These are phyloP conservation scores for Arachnomyces sp. DNA, from an alignment of 2,329 filamentous ascomycete genomes.

Conservation along the genomic window DNA sequence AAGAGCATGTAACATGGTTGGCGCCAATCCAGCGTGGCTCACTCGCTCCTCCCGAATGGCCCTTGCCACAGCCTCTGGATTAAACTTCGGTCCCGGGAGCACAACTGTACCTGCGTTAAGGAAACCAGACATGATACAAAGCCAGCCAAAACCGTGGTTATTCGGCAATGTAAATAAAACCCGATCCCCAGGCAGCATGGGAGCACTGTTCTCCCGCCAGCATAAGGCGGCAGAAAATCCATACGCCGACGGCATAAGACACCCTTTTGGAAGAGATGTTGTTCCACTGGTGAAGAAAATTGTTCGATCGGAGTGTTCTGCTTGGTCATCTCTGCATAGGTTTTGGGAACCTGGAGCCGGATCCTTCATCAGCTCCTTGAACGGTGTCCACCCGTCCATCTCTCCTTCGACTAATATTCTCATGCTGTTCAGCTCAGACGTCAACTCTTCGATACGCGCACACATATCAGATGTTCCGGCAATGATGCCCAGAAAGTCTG, in stretches of 20 bases:
- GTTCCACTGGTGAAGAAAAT: conserved; percentile 16
- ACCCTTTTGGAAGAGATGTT: conserved; percentile 13
- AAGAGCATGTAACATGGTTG: conserved; percentile 58
- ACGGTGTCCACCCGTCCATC: no score
- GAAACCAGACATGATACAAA: conserved; percentile 9
- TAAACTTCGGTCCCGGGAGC: conserved; percentile 62
- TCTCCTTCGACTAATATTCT: no score
- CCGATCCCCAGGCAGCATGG: conserved; percentile 10
- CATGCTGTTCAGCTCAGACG: no score
- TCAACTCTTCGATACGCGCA: no score
- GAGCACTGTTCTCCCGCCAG: conserved; percentile 3
- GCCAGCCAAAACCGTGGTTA: conserved; percentile 13
- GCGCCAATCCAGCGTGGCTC: conserved; percentile 74
- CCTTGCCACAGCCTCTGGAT: conserved; percentile 55
- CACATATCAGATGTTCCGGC: no score
- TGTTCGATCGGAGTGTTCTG: neutral
- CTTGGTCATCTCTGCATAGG: no score
- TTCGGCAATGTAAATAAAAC: conserved; percentile 9
- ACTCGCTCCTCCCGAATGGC: conserved; percentile 58
- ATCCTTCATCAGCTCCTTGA: no score
- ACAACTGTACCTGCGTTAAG: conserved; percentile 11
- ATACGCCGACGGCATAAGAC: conserved; percentile 10
- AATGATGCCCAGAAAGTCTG: no score
- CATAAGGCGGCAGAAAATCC: conserved; percentile 4
- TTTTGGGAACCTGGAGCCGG: no score